Evolutionary conservation across 169 alveolate genomes (phyloP).

Genomic region (Plasmodium cynomolgi): DNA sequence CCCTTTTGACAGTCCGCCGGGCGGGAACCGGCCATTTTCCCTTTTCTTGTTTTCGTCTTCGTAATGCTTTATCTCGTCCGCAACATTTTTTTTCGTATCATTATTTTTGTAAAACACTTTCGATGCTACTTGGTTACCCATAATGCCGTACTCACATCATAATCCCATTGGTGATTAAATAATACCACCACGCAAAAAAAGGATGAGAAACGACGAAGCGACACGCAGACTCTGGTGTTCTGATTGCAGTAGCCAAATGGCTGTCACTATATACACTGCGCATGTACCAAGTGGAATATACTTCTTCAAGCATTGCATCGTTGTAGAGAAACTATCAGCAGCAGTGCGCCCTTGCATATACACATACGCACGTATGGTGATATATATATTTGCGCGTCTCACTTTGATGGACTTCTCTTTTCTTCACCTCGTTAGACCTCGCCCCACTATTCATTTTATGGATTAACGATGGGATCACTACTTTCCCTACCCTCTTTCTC

Average conservation of each 20-base stretch:
- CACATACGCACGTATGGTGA: background rate
- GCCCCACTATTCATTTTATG: background rate
- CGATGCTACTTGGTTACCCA: conserved; percentile 44
- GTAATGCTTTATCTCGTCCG: background rate
- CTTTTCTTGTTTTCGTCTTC: conserved; percentile 18
- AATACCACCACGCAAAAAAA: background rate
- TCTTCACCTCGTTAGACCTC: background rate
- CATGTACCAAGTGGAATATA: background rate
- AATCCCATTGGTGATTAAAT: background rate
- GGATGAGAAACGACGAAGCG: background rate
- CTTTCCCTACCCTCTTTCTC: background rate
- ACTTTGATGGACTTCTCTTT: background rate
- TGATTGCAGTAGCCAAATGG: background rate
- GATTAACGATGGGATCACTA: background rate
- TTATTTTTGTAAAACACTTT: conserved; percentile 18
- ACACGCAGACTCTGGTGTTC: background rate
- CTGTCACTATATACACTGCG: background rate
- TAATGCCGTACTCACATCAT: background rate
- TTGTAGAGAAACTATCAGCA: background rate
- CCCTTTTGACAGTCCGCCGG: background rate
- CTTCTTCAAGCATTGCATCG: background rate
- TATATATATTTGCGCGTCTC: background rate
- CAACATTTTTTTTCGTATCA: conserved; percentile 28
- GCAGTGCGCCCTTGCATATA: background rate
- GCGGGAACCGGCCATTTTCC: background rate